Evolutionary conservation across 2,329 filamentous ascomycete genomes (phyloP).

Genomic region (Cladorrhinum sp.): DNA sequence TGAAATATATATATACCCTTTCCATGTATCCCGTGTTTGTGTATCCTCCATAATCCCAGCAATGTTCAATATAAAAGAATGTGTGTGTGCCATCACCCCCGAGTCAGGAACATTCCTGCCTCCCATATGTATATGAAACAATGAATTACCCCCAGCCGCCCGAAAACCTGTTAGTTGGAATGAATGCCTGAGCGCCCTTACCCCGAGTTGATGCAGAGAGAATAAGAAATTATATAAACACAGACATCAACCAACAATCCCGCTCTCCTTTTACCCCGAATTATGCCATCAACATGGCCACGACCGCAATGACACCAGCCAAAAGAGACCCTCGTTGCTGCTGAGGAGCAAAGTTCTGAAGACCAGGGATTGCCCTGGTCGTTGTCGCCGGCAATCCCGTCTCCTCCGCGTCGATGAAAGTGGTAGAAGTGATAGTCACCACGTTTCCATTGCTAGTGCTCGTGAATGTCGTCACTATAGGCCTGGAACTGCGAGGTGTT

Average conservation of each 20-base stretch:
- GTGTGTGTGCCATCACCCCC: not conserved
- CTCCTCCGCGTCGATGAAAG: conserved; percentile 43
- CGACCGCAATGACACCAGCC: conserved; percentile 15
- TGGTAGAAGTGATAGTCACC: conserved; percentile 48
- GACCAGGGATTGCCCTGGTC: conserved; percentile 33
- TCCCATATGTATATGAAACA: not conserved
- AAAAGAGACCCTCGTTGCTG: conserved; percentile 9
- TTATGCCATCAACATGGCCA: conserved; percentile 13
- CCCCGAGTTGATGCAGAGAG: not conserved
- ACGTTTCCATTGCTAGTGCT: conserved; percentile 46
- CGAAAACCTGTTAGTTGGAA: not conserved
- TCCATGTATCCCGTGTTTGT: not conserved
- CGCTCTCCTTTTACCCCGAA: not conserved
- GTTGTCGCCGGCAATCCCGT: conserved; percentile 29
- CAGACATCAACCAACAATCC: not conserved
- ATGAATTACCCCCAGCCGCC: not conserved
- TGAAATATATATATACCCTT: not conserved
- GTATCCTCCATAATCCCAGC: not conserved
- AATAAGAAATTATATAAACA: conserved; percentile 2
- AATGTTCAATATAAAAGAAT: no score
- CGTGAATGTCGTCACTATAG: conserved; percentile 40
- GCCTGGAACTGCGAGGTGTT: conserved; percentile 29
- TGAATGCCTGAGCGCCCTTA: not conserved
- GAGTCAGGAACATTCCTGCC: not conserved
- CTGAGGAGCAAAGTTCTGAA: conserved; percentile 31